These are phyloP conservation scores for Sporothrix humicola DNA, from an alignment of 2,329 filamentous ascomycete species.

Conservation along the genomic window DNA sequence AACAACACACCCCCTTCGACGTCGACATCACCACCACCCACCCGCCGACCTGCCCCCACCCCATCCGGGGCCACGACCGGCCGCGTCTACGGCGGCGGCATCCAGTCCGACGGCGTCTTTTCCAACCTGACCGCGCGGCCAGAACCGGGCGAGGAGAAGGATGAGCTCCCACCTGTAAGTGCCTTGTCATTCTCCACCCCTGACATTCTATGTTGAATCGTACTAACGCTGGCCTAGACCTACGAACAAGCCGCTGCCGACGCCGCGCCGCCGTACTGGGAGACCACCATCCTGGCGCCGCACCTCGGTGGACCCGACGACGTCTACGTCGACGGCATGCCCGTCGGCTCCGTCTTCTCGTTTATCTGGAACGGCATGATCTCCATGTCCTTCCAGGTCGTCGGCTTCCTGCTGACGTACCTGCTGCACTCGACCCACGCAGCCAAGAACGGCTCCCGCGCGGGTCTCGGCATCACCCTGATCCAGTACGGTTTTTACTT, in stretches of 20 bases:
- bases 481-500: constrained; percentile 98
- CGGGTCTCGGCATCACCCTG: constrained; percentile 90
- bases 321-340: constrained; percentile 95
- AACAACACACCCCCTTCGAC: not conserved
- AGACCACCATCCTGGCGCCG: constrained; percentile 95
- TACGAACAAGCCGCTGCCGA: constrained; percentile 99
- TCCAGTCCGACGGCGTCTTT: constrained; percentile 93
- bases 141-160: constrained; percentile 75
- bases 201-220: too few relatives aligned
- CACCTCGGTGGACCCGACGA: constrained; percentile 90
- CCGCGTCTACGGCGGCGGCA: constrained; percentile 71
- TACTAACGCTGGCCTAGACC: too few relatives aligned
- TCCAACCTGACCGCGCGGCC: constrained; percentile 93
- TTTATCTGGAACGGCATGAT: constrained; percentile 96
- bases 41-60: constrained; percentile 14
- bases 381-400: constrained; percentile 94
- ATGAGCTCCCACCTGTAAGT: constrained; percentile 95
- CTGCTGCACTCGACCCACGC: constrained; percentile 97
- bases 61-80: constrained; percentile 40
- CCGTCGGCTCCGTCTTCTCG: constrained; percentile 84
- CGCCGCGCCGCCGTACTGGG: constrained; percentile 96
- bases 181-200: too few relatives aligned
- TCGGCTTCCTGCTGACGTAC: constrained; percentile 97
- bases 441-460: constrained; percentile 94
- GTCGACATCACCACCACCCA: constrained; percentile 7